A percentile compares a stretch with the other conserved stretches of the same genome.
Conservation (phyloP, 805 yeast species). For the Ogataea polymorpha region DNA sequence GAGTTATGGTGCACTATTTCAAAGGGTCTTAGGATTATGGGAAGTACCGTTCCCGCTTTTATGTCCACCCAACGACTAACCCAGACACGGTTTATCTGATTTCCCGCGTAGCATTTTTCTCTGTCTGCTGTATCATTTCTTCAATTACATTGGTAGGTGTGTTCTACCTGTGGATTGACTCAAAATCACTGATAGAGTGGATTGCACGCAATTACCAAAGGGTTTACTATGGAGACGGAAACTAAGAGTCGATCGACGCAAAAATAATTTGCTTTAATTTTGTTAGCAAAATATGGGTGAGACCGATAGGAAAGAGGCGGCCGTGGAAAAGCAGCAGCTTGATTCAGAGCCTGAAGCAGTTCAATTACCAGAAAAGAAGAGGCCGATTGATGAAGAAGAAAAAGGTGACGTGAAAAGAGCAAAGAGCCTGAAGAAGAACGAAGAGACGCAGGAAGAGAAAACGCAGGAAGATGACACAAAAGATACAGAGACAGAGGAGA, state of each 20-base stretch:
- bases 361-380: neutral
- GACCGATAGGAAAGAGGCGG: conserved; percentile 2
- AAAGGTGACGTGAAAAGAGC: conserved; percentile 2
- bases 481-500: conserved; percentile 1
- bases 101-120: neutral
- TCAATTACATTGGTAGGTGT: conserved; percentile 2
- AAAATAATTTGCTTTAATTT: conserved; percentile 5
- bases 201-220: neutral
- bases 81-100: neutral
- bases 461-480: conserved; percentile 1
- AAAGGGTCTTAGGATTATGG: neutral
- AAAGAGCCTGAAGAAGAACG: conserved; percentile 1
- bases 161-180: conserved; percentile 7
- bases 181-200: conserved; percentile 1
- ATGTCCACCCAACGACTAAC: neutral
- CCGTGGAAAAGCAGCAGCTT: conserved; percentile 2
- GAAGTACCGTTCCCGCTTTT: conserved; percentile 4
- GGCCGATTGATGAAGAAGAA: conserved; percentile 1
- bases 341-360: neutral
- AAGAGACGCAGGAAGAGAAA: conserved; percentile 2
- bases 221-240: conserved; percentile 4
- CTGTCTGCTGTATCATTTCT: conserved; percentile 1
- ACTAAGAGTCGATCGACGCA: conserved; percentile 11
- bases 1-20: neutral
- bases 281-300: conserved; percentile 4